These are phyloP conservation scores for Breynia disticha DNA, from an alignment of 441 rosid genomes.

Conservation along the genomic window DNA sequence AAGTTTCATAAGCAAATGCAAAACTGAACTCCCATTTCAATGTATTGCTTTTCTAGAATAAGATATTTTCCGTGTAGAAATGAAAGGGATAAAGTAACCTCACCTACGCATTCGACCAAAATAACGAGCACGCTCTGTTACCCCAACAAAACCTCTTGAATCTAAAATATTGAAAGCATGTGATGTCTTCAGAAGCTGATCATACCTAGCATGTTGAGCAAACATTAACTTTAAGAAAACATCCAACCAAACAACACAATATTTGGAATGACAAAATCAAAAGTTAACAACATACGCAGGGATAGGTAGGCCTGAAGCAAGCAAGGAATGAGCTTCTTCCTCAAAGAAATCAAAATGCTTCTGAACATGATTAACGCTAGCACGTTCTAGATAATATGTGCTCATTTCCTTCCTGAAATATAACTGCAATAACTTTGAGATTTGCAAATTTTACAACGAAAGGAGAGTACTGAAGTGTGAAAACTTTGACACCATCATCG, in stretches of 20 bases:
- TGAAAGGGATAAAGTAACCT: constrained; percentile 13
- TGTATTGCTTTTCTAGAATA: no score
- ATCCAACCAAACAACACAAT: constrained; percentile 7
- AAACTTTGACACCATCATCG: not conserved
- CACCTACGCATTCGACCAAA: constrained; percentile 96
- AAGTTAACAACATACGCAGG: constrained; percentile 74
- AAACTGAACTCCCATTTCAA: not conserved
- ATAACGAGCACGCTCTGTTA: constrained; percentile 97
- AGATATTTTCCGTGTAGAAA: not conserved
- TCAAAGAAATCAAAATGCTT: constrained; percentile 83
- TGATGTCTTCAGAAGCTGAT: constrained; percentile 96
- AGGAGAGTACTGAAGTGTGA: constrained; percentile 3
- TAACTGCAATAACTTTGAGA: constrained; percentile 8
- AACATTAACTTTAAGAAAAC: constrained; percentile 34
- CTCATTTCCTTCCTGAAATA: constrained; percentile 96
- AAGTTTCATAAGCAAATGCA: not conserved
- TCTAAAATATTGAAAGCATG: constrained; percentile 91
- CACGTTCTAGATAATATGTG: constrained; percentile 82
- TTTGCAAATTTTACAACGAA: constrained; percentile 3
- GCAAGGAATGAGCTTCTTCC: constrained; percentile 82
- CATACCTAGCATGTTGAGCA: constrained; percentile 78
- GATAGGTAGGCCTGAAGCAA: constrained; percentile 74
- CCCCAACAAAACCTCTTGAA: constrained; percentile 92
- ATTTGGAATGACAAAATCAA: constrained; percentile 7
- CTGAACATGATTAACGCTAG: constrained; percentile 71